These are phyloP conservation scores for Senna tora DNA, from an alignment of 306 rosid species.

Conservation along the genomic window DNA sequence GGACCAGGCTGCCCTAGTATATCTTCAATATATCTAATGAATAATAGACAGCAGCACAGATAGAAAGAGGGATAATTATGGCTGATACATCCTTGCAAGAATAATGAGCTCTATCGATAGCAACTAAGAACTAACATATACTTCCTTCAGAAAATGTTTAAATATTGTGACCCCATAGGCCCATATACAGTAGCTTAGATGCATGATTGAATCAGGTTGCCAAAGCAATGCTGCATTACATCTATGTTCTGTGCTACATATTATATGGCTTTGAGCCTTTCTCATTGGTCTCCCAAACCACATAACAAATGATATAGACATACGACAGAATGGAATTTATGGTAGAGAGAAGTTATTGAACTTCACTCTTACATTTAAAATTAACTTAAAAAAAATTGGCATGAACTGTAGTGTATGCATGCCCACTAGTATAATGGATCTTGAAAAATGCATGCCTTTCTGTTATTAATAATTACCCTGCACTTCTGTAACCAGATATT, in stretches of 20 bases:
- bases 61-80: slow-evolving; percentile 13
- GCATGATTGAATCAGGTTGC: neutral
- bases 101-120: slow-evolving; percentile 10
- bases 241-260: too few relatives aligned
- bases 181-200: neutral
- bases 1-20: neutral
- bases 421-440: neutral
- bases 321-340: too few relatives aligned
- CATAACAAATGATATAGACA: too few relatives aligned
- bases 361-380: too few relatives aligned
- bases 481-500: slow-evolving; percentile 19
- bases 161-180: neutral
- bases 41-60: slow-evolving; percentile 3
- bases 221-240: neutral
- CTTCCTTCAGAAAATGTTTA: neutral
- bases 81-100: slow-evolving; percentile 6
- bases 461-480: slow-evolving; percentile 15
- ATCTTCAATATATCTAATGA: neutral
- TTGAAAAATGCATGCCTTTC: slow-evolving; percentile 13
- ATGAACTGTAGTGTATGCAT: too few relatives aligned
- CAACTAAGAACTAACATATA: slow-evolving; percentile 15
- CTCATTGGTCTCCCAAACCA: too few relatives aligned
- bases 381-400: too few relatives aligned
- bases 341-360: too few relatives aligned
- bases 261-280: too few relatives aligned